Base-by-base conservation (phyloP, 2,329 filamentous ascomycete species). In the Septoria linicola region DNA sequence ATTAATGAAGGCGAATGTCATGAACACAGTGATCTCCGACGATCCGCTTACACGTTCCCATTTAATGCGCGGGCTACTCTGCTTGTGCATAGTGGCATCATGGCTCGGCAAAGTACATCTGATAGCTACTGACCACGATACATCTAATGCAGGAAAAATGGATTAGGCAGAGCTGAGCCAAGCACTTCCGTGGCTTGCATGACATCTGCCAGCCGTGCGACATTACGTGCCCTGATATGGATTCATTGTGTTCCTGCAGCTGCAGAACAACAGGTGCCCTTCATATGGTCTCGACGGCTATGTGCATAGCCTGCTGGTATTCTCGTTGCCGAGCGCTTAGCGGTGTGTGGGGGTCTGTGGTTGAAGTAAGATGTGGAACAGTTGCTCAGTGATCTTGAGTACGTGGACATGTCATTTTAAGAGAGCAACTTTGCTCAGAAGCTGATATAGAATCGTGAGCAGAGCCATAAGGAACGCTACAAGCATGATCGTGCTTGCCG, bases 121-220 rank as follows among this genome's bases (percentile, higher is more conserved):
- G 10, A 10, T 5, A 27, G 23, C 5, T 10, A 5, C 23, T 27
- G 10, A 27, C 23, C 23, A 27, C 23, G 23, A 27, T 27, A 27
- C 5, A 27, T 10, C 23, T n/a, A n/a, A n/a, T n/a, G n/a, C 23
- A 27, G 5, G 23, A 8, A 21, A 19, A 6, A 8, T n/a, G 20
- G 25, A 25, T 14, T 8, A 31, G 27, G 17, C 20, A 25, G 4
- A 31, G 19, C 21, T 43, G 4, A 34, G 27, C 41, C 44, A 36
- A 30, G 35, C 34, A 30, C 34, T n/a, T n/a, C 17, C 25, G 16
- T 40, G 34, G 44, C 35, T 31, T 43, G 44, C 44, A 31, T 47
- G 34, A 40, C 44, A 47, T 27, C 13, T 35, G 35, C 44, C 44
- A n/a, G 44, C 44, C 13, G 44, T 47, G 44, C 27, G 11, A 47